These are phyloP conservation scores for Danielia oregonensis DNA, from an alignment of 805 yeast species.

Conservation along the genomic window DNA sequence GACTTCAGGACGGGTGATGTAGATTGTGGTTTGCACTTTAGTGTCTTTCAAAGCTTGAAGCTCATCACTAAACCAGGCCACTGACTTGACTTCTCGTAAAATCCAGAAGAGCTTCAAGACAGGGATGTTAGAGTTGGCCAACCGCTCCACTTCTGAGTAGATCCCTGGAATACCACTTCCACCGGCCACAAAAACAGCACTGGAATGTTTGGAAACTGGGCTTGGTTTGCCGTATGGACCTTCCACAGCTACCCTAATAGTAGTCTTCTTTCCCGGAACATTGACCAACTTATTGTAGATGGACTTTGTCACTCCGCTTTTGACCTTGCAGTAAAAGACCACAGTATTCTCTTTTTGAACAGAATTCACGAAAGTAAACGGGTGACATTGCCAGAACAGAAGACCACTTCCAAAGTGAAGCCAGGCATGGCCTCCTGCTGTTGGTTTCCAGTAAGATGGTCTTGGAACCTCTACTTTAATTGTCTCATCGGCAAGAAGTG, in stretches of 20 bases:
- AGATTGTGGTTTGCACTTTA: constrained; percentile 12
- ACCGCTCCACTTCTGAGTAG: constrained; percentile 35
- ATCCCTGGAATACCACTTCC: constrained; percentile 76
- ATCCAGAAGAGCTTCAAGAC: constrained; percentile 15
- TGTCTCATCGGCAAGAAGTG: constrained; percentile 33
- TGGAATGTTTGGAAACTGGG: constrained; percentile 47
- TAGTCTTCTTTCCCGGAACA: constrained; percentile 26
- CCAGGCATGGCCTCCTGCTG: constrained; percentile 42
- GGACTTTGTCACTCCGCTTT: constrained; percentile 36
- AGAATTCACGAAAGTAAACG: constrained; percentile 32
- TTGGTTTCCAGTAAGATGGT: constrained; percentile 33
- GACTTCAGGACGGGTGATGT: constrained; percentile 12
- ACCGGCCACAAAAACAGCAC: constrained; percentile 62
- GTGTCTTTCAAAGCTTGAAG: constrained; percentile 7
- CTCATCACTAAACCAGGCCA: constrained; percentile 14
- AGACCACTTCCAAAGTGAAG: constrained; percentile 30
- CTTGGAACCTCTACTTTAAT: constrained; percentile 33
- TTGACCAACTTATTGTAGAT: constrained; percentile 24
- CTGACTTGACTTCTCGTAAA: constrained; percentile 10
- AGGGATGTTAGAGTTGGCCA: constrained; percentile 18
- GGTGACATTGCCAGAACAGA: constrained; percentile 43
- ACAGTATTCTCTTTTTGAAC: constrained; percentile 17
- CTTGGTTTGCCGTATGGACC: constrained; percentile 68
- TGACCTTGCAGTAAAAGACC: constrained; percentile 33
- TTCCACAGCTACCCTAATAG: constrained; percentile 43